Evolutionary conservation across 1,139 yeast genomes (phyloP).

Genomic region (Magnusiomyces suaveolens): DNA sequence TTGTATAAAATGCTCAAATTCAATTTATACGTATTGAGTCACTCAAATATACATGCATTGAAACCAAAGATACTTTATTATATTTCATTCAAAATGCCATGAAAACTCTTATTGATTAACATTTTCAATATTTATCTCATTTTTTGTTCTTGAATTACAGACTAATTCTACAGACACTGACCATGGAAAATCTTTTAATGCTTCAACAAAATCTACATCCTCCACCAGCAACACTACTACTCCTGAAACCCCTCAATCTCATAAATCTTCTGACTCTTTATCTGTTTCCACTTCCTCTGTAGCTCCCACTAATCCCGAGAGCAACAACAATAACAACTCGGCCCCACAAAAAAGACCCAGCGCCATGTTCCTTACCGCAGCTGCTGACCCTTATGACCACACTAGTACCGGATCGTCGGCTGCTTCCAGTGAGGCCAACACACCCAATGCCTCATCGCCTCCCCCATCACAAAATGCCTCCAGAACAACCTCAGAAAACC

Average conservation of each 20-base stretch:
- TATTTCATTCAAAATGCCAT: background rate
- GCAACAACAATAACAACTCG: background rate
- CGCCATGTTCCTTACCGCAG: conserved; percentile 9
- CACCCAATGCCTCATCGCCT: background rate
- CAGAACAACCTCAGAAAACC: conserved; percentile 10
- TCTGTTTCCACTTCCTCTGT: background rate
- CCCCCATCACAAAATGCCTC: conserved; percentile 4
- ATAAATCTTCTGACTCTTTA: background rate
- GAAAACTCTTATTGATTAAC: background rate
- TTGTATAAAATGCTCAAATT: too few species aligned
- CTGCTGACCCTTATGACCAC: conserved; percentile 5
- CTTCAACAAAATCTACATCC: background rate
- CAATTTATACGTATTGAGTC: too few species aligned
- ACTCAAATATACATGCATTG: too few species aligned
- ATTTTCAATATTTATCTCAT: background rate
- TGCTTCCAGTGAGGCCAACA: conserved; percentile 1
- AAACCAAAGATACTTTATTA: too few species aligned
- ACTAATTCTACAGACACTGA: background rate
- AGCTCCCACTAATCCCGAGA: background rate
- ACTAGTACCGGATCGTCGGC: background rate
- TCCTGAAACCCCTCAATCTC: background rate
- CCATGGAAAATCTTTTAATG: background rate
- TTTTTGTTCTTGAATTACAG: background rate
- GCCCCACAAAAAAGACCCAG: conserved; percentile 6
- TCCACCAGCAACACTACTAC: background rate